Evolutionary conservation across 1,139 yeast genomes (phyloP), one percentile per base, ranked within the genome.

Genomic region (Komagataea norvegica): DNA sequence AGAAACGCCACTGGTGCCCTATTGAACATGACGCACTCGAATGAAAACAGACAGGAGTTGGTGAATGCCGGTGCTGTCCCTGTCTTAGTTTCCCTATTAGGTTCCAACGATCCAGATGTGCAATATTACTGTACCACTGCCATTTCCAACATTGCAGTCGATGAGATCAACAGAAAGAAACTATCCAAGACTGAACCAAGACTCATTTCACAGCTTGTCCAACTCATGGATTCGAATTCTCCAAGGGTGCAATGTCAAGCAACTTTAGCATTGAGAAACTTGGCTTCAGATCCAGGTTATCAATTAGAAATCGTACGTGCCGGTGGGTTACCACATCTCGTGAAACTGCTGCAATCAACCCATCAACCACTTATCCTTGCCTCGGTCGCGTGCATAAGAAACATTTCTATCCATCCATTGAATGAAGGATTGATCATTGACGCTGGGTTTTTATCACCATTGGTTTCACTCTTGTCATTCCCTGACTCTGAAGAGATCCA

Each of bases 1-100:
- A 77, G 99, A 64, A 91, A 91, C 57, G 97, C 98, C 27, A 91
- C 99, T 6, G 99, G 99, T 34, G 98, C 98, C 1, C 69, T 91
- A 56, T 72, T 91, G 49, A 91, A 91, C 64, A 91, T 91, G 99
- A 91, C 99, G 31, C 99, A 91, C 60, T 86, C 95, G 16, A 88
- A 85, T 49, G 98, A 89, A 65, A 91, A 93, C 63, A 79, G 99
- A 64, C 93, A 85, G 61, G 97, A 93, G 62, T 71, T 91, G 48
- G 98, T 91, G 35, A 88, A 86, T 60, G 97, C 98, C 3, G 98
- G 97, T 30, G 96, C 98, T 7, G 95, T 91, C 6, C 98, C 98
- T 1, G 96, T 91, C 8, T 70, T 91, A 42, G 97, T 91, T 9
- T 80, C 94, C n/a, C 68, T 93, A 44, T 69, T 91, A 47, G 76